Base-by-base conservation (phyloP, 176 grass and related monocot genomes). In the Otatea glauca region DNA sequence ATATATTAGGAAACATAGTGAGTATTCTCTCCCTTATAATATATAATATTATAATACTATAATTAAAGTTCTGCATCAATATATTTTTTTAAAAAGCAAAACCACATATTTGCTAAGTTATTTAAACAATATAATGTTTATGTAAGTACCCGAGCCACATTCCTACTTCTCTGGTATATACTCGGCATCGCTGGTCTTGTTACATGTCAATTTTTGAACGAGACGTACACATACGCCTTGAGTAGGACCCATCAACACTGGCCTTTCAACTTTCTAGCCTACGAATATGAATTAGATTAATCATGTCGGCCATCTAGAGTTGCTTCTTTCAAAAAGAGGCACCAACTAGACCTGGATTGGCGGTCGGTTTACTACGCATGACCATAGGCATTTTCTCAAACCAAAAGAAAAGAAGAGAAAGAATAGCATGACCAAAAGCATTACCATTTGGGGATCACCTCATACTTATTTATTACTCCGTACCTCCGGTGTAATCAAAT, bases 301-400 rank as follows among this genome's bases (percentile, higher is more conserved):
- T 81, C 62, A 35, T 86, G 71, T 71, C 71, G 54, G 71, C 77
- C 83, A 77, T 68, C 54, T 32, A 53, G 75, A 75, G 82, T 25
- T 39, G 2, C 25, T 53, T 18, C 63, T 42, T 37, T 61, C 21
- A 8, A 27, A 62, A 63, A 27, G 41, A 34, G 68, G 32, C 65
- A 18, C 39, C 38, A 39, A 43, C 56, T 44, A 42, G 56, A 9
- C 74, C 38, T 6, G 51, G 35, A 56, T 58, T 44, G 50, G 9
- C 0, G 13, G 35, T 58, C 50, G 16, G 16, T 60, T 42, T 15
- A 4, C 13, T 49, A 34, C 54, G 68, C 48, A 77, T 54, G 41
- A 9, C 55, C 55, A 59, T 23, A 59, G n/a, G 55, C 55, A 9
- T 23, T 23, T 59, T 58, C 55, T 59, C 55, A 11, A 7, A 68